phyloP scores from a whole-genome alignment of 495 filamentous ascomycete species.

The Cercophora scortea region DNA sequence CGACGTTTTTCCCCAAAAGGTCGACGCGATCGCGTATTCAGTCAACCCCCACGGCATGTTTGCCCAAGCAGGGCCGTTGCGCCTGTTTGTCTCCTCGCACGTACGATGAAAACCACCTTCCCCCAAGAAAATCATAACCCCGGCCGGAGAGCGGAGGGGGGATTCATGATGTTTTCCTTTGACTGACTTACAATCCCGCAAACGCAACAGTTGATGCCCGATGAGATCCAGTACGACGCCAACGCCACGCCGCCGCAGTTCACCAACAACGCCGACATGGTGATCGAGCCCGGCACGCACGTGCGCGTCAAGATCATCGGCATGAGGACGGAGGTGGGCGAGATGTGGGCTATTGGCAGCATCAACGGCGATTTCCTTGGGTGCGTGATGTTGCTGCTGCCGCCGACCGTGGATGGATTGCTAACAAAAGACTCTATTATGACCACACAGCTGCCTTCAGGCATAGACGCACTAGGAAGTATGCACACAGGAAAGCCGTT shows the following conservation, averaged over 20 bases:
- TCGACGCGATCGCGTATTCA: constrained; percentile 83
- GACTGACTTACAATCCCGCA: constrained; percentile 12
- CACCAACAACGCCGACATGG: constrained; percentile 80
- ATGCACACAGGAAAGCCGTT: no score
- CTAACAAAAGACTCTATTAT: no score
- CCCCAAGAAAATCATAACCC: background rate
- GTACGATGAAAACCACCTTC: constrained; percentile 42
- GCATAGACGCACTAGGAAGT: no score
- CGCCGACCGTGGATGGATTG: no score
- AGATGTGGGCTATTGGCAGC: constrained; percentile 93
- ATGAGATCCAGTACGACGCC: constrained; percentile 86
- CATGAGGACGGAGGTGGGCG: constrained; percentile 80
- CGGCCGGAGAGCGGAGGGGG: background rate
- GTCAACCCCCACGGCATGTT: constrained; percentile 93
- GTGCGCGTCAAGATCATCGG: constrained; percentile 90
- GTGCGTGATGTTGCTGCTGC: constrained; percentile 17
- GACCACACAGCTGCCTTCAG: no score
- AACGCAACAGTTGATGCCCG: constrained; percentile 68
- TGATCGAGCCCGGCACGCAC: constrained; percentile 89
- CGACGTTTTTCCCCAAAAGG: constrained; percentile 40
- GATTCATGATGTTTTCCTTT: background rate
- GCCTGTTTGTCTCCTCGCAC: constrained; percentile 80
- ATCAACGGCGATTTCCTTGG: constrained; percentile 80
- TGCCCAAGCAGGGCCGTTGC: constrained; percentile 77
- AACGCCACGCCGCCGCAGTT: constrained; percentile 82